Evolutionary conservation across 306 rosid genomes (phyloP), one percentile per base, ranked within the genome.

Genomic region (Cucurbita ficifolia): DNA sequence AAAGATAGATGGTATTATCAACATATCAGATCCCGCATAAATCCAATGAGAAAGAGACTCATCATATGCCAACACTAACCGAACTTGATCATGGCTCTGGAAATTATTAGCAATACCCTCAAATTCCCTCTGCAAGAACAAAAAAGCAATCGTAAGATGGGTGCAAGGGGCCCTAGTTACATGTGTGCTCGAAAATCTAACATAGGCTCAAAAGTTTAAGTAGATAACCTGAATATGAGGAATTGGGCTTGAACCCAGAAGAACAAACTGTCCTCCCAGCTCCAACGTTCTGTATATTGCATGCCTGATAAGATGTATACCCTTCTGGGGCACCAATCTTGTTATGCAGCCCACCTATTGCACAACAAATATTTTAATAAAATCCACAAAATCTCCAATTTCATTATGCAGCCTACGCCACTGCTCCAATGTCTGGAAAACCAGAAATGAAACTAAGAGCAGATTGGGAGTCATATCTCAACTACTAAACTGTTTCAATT

Each of bases 311-410:
- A 94, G 97, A 78, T 91, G 96, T 55, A 94, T 92, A 69, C 99
- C 99, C 82, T 94, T 94, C 79, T 94, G 99, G 36, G 99, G 97
- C 78, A 94, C 99, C 90, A 94, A 79, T 77, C 99, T 88, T 77
- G 99, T 94, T 80, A 94, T 85, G 92, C 95, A 87, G 49, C 91
- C 96, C 74, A 94, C 92, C 99, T 94, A 83, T 82, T 75, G 76
- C 55, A 55, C 21, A 59, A 55, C 8, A 58, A 42, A 45, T 22
- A 67, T 10, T 21, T 42, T 7, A 67, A 67, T 43, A 12, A 67
- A 42, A 67, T 22, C 73, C 11, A 45, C 17, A 54, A 14, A 45
- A 36, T 52, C 49, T 67, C 39, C 73, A 67, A 45, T 22, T 19
- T 46, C 73, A 43, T 67, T 67, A 12, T 46, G 38, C 39, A 67